Base-by-base conservation (phyloP, 1,139 yeast species). In the Wickerhamiella pararugosa region DNA sequence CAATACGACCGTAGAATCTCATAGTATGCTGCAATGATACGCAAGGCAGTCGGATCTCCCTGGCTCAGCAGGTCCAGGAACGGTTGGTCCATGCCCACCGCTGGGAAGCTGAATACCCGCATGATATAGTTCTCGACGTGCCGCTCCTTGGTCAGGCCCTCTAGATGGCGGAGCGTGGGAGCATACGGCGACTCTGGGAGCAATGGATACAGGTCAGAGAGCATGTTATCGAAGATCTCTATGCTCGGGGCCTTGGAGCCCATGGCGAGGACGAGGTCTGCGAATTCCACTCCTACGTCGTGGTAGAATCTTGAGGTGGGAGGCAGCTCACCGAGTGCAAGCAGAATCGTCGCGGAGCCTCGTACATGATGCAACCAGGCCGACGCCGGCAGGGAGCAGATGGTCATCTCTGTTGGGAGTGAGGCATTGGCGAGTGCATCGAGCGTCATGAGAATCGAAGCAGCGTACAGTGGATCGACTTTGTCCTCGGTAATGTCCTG, bases 321-420 rank as follows among this genome's bases (percentile, higher is more conserved):
- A 10, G 92, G 83, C 43, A 86, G 65, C 3, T 95, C 95, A 82
- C 96, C 86, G 10, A 86, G 94, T 1, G 96, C 94, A 1, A 94
- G 81, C 44, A 87, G 66, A 39, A 87, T 87, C 0, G 96, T 87
- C 4, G 95, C 95, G 0, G 96, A 95, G 25, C 96, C 97, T 53
- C 92, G 82, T 9, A 87, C 96, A 57, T 87, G 96, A 65, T 84
- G 90, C 45, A 87, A 78, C 97, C 97, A 87, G 0, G 96, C 94
- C 6, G 90, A 78, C 1, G 96, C 90, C 1, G 95, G 94, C 43
- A 86, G 63, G 5, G 83, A 73, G 37, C 59, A 48, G 21, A 62
- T 52, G 31, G 50, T 46, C 47, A 56, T 53, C 25, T 56, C 54
- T 10, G 29, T 68, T 2, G 94, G 86, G 37, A 78, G 67, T 2